These are phyloP conservation scores for Wickerhamiella australiensis DNA, from an alignment of 805 yeast genomes.

Conservation along the genomic window DNA sequence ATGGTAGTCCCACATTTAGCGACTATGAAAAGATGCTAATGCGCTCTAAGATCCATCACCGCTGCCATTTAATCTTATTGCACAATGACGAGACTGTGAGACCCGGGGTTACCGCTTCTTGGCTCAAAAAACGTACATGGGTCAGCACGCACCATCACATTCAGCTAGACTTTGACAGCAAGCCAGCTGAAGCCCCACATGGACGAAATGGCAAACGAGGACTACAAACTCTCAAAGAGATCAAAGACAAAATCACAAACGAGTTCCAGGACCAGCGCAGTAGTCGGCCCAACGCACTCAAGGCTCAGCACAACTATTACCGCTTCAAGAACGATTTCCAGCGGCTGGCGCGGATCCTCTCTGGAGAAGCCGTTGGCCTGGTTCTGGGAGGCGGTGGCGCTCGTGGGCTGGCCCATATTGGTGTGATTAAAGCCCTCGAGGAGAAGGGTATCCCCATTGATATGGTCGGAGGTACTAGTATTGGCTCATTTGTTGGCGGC, in stretches of 20 bases:
- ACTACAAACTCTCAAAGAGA: conserved; percentile 23
- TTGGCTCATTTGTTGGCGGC: conserved; percentile 93
- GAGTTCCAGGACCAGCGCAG: conserved; percentile 16
- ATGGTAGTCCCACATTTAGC: conserved; percentile 58
- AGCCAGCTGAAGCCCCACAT: conserved; percentile 16
- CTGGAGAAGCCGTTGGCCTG: conserved; percentile 88
- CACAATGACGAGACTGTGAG: conserved; percentile 74
- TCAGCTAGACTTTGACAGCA: conserved; percentile 39
- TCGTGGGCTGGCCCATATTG: conserved; percentile 83
- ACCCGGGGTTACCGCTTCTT: conserved; percentile 72
- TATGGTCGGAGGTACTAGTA: conserved; percentile 90
- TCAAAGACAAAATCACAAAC: conserved; percentile 22
- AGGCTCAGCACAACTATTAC: conserved; percentile 28
- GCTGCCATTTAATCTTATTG: conserved; percentile 72
- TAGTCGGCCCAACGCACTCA: conserved; percentile 19
- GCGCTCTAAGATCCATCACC: conserved; percentile 66
- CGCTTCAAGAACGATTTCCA: conserved; percentile 78
- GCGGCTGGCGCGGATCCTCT: conserved; percentile 74
- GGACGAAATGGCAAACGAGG: conserved; percentile 16
- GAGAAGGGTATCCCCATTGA: conserved; percentile 90
- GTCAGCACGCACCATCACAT: conserved; percentile 88
- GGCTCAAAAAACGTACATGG: conserved; percentile 84
- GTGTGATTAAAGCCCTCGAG: conserved; percentile 81
- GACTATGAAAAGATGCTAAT: conserved; percentile 72
- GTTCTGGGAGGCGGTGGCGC: conserved; percentile 98